Conservation (phyloP, 2,329 filamentous ascomycete species). For the Fusarium sp. region DNA sequence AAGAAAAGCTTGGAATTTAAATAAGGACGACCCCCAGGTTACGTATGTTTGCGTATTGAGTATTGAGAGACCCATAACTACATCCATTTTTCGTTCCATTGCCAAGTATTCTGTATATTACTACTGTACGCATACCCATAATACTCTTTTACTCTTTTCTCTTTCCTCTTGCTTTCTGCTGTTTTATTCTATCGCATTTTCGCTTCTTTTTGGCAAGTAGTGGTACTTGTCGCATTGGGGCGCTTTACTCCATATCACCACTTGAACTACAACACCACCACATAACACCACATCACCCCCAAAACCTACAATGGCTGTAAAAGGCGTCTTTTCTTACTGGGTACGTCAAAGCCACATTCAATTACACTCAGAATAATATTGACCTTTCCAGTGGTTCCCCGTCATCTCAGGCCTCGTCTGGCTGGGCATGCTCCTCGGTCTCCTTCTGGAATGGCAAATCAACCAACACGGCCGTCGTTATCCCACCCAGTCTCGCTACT, state of each 20-base stretch:
- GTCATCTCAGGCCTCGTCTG: constrained; percentile 74
- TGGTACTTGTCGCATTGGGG: too few relatives aligned
- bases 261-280: background rate
- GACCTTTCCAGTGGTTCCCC: constrained; percentile 66
- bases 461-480: constrained; percentile 68
- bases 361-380: constrained; percentile 33
- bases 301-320: constrained; percentile 48
- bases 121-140: background rate
- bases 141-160: too few relatives aligned
- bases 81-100: background rate
- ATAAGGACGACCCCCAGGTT: background rate
- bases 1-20: background rate
- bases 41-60: background rate
- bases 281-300: background rate
- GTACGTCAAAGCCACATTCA: constrained; percentile 43
- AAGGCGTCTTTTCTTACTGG: constrained; percentile 56
- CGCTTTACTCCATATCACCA: background rate
- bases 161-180: too few relatives aligned
- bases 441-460: constrained; percentile 78
- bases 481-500: constrained; percentile 67
- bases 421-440: constrained; percentile 75
- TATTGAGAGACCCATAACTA: background rate
- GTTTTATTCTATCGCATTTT: too few relatives aligned
- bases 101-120: constrained; percentile 4
- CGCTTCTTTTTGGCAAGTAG: background rate